Evolutionary conservation across 2,329 filamentous ascomycete genomes (phyloP).

Genomic region (Trichoderma harzianum): DNA sequence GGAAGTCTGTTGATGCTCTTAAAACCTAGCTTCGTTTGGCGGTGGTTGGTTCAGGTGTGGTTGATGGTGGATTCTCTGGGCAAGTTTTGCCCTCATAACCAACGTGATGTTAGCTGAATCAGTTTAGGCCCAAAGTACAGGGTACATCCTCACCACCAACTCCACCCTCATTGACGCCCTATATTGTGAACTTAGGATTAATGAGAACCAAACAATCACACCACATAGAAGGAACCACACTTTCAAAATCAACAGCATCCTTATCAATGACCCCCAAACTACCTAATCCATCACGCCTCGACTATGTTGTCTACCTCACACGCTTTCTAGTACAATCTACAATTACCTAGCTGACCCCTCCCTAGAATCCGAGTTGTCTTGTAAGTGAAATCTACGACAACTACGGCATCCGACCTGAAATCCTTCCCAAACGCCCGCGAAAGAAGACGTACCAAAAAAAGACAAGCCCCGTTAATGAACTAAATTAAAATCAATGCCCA

Average conservation of each 20-base stretch:
- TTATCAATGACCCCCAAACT: not conserved
- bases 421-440: not conserved
- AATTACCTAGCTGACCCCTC: not conserved
- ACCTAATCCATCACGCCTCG: not conserved
- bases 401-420: not conserved
- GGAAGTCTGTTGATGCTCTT: not conserved
- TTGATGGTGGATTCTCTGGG: not conserved
- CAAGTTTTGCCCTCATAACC: not conserved
- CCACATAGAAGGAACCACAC: not conserved
- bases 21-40: not conserved
- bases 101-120: not conserved
- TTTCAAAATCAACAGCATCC: not conserved
- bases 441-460: not conserved
- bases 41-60: not conserved
- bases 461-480: not conserved
- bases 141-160: not conserved
- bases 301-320: not conserved
- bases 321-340: slow-evolving; percentile 1
- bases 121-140: not conserved
- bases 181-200: not conserved
- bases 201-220: not conserved
- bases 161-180: not conserved
- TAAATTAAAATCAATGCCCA: not conserved
- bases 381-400: not conserved
- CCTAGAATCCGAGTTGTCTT: not conserved